phyloP scores from a whole-genome alignment of 1,284 basidiomycete species.

The Ganoderma meredithae region DNA sequence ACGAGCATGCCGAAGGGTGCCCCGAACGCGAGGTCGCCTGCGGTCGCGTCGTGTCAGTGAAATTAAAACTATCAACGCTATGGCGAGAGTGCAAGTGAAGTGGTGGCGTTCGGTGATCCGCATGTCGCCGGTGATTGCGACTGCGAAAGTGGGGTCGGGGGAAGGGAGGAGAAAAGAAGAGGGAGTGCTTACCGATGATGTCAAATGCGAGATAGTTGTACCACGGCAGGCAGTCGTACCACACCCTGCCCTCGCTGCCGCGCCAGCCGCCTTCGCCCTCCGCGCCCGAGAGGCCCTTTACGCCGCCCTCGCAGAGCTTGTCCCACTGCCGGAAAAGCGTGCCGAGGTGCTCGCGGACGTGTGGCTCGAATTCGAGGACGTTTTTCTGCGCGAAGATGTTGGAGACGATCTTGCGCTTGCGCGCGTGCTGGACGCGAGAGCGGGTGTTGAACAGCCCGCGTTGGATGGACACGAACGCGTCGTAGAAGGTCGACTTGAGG shows the following conservation, averaged over 20 bases:
- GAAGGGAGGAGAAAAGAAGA: background rate
- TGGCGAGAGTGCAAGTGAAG: background rate
- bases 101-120: conserved; percentile 1
- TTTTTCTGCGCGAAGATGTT: conserved; percentile 90
- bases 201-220: conserved; percentile 89
- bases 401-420: conserved; percentile 90
- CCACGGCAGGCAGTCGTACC: conserved; percentile 81
- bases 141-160: background rate
- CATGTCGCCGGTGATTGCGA: background rate
- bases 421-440: conserved; percentile 81
- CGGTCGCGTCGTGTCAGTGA: background rate
- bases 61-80: too few species aligned
- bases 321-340: conserved; percentile 83
- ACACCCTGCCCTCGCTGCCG: conserved; percentile 67
- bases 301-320: conserved; percentile 64
- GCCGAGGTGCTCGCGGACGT: conserved; percentile 69
- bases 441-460: conserved; percentile 89
- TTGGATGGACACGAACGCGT: conserved; percentile 69
- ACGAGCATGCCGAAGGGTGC: conserved; percentile 91
- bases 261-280: conserved; percentile 76
- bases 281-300: conserved; percentile 59
- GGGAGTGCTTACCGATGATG: conserved; percentile 64
- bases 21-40: conserved; percentile 85
- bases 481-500: conserved; percentile 84
- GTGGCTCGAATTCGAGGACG: conserved; percentile 83